Percentiles rank a stretch among this genome's conserved stretches.
Conservation (phyloP, 768 basidiomycete species). For the Naganishia vaughanmartiniae region DNA sequence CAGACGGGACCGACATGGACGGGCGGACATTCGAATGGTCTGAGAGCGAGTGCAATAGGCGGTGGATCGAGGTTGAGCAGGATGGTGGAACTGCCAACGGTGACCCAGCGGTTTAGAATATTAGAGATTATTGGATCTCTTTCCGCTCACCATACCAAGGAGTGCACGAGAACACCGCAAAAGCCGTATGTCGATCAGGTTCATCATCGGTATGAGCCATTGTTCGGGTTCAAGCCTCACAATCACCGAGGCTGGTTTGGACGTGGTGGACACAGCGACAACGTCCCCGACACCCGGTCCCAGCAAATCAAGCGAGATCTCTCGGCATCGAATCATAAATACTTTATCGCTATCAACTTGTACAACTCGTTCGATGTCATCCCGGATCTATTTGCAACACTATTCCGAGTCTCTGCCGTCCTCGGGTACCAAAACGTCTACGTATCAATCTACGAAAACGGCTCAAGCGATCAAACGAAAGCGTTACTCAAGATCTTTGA, state of each 20-base stretch:
- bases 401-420: slow-evolving; percentile 87
- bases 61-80: slow-evolving; percentile 23
- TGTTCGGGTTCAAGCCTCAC: slow-evolving; percentile 71
- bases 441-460: slow-evolving; percentile 98
- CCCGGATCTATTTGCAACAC: slow-evolving; percentile 91
- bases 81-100: slow-evolving; percentile 44
- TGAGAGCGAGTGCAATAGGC: slow-evolving; percentile 33
- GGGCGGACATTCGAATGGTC: slow-evolving; percentile 40
- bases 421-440: slow-evolving; percentile 97
- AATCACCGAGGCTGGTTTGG: slow-evolving; percentile 43
- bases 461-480: slow-evolving; percentile 97
- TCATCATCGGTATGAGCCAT: slow-evolving; percentile 73
- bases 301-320: slow-evolving; percentile 40
- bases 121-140: slow-evolving; percentile 82
- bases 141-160: slow-evolving; percentile 85
- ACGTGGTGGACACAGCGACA: slow-evolving; percentile 22
- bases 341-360: slow-evolving; percentile 98
- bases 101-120: slow-evolving; percentile 79
- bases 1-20: slow-evolving; percentile 23
- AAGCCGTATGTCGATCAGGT: slow-evolving; percentile 81
- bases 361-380: slow-evolving; percentile 99
- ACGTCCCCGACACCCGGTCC: slow-evolving; percentile 28
- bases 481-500: slow-evolving; percentile 93
- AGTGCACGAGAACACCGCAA: slow-evolving; percentile 83
- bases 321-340: slow-evolving; percentile 73